Evolutionary conservation across 495 filamentous ascomycete genomes (phyloP).

Genomic region (Xylaria telfairii): DNA sequence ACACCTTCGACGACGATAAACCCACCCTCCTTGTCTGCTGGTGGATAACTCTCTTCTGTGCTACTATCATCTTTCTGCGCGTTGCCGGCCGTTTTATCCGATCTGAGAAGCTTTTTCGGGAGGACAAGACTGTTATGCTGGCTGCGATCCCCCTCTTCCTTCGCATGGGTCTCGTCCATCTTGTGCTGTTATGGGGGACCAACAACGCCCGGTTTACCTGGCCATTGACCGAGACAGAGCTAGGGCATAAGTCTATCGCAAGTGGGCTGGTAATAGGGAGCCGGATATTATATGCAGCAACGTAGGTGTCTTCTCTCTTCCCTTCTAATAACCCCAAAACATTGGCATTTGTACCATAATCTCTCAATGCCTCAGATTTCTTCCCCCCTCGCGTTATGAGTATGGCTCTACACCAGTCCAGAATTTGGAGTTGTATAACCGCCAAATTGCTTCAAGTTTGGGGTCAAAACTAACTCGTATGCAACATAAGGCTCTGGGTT

Average conservation of each 20-base stretch:
- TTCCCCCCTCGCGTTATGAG: not conserved
- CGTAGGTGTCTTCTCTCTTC: constrained; percentile 54
- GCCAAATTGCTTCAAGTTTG: not conserved
- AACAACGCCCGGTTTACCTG: constrained; percentile 71
- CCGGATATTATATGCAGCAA: constrained; percentile 71
- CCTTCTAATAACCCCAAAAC: not conserved
- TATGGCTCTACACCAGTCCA: not conserved
- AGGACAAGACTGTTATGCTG: constrained; percentile 84
- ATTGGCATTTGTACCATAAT: not conserved
- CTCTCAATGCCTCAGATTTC: not conserved
- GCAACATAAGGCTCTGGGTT: constrained; percentile 75
- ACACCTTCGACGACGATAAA: constrained; percentile 64
- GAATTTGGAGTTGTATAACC: not conserved
- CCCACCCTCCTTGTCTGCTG: constrained; percentile 88
- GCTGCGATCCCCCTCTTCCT: constrained; percentile 79
- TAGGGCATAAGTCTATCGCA: constrained; percentile 61
- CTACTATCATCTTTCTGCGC: constrained; percentile 79
- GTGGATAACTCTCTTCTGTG: constrained; percentile 88
- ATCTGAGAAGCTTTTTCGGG: constrained; percentile 79
- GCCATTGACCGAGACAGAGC: constrained; percentile 51
- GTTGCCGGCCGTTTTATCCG: constrained; percentile 79
- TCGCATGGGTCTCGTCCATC: constrained; percentile 87
- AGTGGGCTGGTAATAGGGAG: constrained; percentile 69
- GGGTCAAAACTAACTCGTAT: constrained; percentile 28
- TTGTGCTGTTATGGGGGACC: constrained; percentile 82